phyloP scores from a whole-genome alignment of 2,329 filamentous ascomycete species.

The Fusarium guadeloupense region DNA sequence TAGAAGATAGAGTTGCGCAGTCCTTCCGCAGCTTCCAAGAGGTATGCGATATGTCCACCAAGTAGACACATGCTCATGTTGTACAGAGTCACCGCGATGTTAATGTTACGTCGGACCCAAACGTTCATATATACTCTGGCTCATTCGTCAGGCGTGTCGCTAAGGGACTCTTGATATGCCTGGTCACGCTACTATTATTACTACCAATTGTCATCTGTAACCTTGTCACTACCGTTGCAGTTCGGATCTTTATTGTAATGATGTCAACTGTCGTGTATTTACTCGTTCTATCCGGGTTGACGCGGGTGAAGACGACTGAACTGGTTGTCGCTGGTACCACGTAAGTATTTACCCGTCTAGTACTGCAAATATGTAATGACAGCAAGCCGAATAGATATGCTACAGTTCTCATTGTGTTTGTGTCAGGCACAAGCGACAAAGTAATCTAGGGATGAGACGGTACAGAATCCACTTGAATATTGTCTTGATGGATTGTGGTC shows the following conservation, averaged over 20 bases:
- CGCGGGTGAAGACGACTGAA: not conserved
- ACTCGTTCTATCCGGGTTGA: not conserved
- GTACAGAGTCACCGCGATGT: not conserved
- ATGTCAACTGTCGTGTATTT: slow-evolving; percentile 1
- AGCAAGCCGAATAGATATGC: not conserved
- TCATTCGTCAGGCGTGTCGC: not conserved
- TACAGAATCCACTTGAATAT: no score
- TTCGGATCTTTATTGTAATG: not conserved
- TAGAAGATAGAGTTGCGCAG: not conserved
- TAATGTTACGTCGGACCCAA: not conserved
- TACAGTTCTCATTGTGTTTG: slow-evolving; percentile 8
- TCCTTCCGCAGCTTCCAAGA: not conserved
- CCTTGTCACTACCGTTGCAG: not conserved
- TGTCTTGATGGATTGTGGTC: no score
- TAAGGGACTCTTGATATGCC: not conserved
- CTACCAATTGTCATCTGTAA: slow-evolving; percentile 7
- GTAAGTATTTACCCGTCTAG: not conserved
- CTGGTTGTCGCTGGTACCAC: slow-evolving; percentile 1
- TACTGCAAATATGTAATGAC: fast-evolving
- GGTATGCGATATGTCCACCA: not conserved
- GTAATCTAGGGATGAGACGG: not conserved
- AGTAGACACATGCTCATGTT: not conserved
- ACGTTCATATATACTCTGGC: slow-evolving; percentile 2
- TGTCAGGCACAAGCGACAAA: not conserved
- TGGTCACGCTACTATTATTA: not conserved